These are phyloP conservation scores for Paraphaeosphaeria minitans DNA, from an alignment of 2,329 filamentous ascomycete genomes.

Conservation along the genomic window DNA sequence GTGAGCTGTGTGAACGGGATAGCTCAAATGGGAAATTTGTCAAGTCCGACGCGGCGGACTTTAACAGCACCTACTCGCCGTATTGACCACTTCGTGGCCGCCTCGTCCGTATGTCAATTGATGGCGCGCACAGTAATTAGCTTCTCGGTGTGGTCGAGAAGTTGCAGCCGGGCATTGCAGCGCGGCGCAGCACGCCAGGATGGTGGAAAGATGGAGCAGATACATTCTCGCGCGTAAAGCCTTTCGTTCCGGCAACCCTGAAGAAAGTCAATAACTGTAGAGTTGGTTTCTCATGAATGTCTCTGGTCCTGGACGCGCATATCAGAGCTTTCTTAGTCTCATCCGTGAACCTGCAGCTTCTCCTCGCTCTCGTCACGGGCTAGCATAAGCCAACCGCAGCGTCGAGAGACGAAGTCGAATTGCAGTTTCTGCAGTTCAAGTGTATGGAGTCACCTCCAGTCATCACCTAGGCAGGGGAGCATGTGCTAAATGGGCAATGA, in stretches of 20 bases:
- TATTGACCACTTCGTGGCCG: not conserved
- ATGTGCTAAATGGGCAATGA: not conserved
- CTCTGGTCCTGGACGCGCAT: not conserved
- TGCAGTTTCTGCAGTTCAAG: conserved; percentile 18
- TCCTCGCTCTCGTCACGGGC: not conserved
- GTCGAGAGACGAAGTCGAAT: not conserved
- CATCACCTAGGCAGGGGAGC: conserved; percentile 9
- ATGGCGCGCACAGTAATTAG: conserved; percentile 2
- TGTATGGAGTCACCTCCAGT: conserved; percentile 20
- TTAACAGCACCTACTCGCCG: conserved; percentile 2
- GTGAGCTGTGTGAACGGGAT: not conserved
- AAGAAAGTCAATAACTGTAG: not conserved
- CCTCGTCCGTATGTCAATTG: not conserved
- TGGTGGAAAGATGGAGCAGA: too few relatives aligned
- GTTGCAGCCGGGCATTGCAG: conserved; percentile 6
- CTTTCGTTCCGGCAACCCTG: not conserved
- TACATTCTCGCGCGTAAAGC: not conserved
- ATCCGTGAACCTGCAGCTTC: conserved; percentile 7
- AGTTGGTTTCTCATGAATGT: not conserved
- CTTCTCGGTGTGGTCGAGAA: conserved; percentile 7
- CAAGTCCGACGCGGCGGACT: conserved; percentile 14
- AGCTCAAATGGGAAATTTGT: conserved; percentile 1
- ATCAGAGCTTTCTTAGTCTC: conserved; percentile 20
- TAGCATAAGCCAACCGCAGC: conserved; percentile 10
- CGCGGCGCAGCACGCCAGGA: conserved; percentile 1